These are phyloP conservation scores for Hyaloscypha bicolor DNA, from an alignment of 495 filamentous ascomycete species.

Conservation along the genomic window DNA sequence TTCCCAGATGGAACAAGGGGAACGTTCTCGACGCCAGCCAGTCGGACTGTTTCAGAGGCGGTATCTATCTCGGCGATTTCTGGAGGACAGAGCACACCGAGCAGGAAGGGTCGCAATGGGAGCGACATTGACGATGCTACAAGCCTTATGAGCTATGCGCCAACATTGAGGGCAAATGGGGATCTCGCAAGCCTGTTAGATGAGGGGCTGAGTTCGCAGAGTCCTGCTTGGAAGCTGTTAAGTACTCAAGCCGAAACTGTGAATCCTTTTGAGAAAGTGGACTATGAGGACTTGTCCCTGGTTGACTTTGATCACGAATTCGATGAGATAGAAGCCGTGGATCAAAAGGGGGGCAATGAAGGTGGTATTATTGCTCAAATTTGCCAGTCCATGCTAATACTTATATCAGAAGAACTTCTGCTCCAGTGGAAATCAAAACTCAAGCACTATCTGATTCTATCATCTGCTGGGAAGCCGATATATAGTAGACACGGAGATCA, in stretches of 20 bases:
- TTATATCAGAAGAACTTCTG: conserved; percentile 60
- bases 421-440: conserved; percentile 80
- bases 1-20: conserved; percentile 67
- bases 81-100: conserved; percentile 25
- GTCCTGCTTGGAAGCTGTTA: conserved; percentile 61
- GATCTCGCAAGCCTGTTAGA: conserved; percentile 84
- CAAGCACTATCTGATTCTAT: conserved; percentile 96
- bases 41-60: conserved; percentile 26
- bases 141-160: conserved; percentile 82
- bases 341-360: conserved; percentile 62
- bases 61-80: conserved; percentile 25
- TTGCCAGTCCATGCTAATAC: conserved; percentile 11
- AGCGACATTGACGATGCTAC: conserved; percentile 77
- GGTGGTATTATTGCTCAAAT: conserved; percentile 44
- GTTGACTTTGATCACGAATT: conserved; percentile 76
- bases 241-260: conserved; percentile 57
- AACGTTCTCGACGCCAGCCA: conserved; percentile 53
- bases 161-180: conserved; percentile 69
- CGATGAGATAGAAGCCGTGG: conserved; percentile 69
- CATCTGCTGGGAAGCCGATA: conserved; percentile 96
- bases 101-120: conserved; percentile 35
- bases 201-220: conserved; percentile 60
- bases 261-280: conserved; percentile 57
- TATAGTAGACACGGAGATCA: conserved; percentile 94
- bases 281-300: conserved; percentile 51